Base-by-base conservation (phyloP, 2,329 filamentous ascomycete genomes). In the Coniochaeta ligniaria region DNA sequence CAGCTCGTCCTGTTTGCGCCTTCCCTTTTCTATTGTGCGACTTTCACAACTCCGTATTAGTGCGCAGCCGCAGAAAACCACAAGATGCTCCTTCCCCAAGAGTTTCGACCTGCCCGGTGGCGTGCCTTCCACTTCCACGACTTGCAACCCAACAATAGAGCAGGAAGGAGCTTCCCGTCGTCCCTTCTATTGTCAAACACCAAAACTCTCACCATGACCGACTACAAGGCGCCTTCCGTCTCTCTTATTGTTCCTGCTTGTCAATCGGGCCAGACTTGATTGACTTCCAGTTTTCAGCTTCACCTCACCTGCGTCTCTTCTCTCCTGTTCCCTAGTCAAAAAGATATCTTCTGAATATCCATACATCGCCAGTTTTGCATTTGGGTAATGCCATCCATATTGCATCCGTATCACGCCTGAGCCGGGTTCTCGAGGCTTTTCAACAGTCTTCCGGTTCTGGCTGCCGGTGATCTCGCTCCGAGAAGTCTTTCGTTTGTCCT, bases 241-340 rank as follows among this genome's bases (percentile, higher is more conserved):
- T 33, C 22, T 31, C 28, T 31, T 55, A 31, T 55, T 47, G 43
- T 47, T 26, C 12, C 31, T 22, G 20, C 54, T 56, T 14, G 16
- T 35, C 54, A 36, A 38, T 31, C 24, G 31, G 17, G 22, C 47
- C 11, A 6, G 45, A 7, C 45, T 26, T 50, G 47, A 52, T 52
- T 22, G 54, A 56, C 50, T 56, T 38, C 12, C 31, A 16, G 54
- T 11, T 55, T 38, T 22, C 31, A 16, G 54, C n/a, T 55, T 35
- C 50, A n/a, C 38, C 14, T 38, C 56, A 58, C 22, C 50, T 35
- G 12, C 57, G 59, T 52, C 47, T 28, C 31, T 54, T 28, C 11
- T 54, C 60, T 60, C 60, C 52, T 52, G 47, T 58, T 60, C 43
- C 57, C 59, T 60, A 58, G 50, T 31, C 35, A n/a, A 20, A 9